Evolutionary conservation across 352 stramenopile species (phyloP).

Genomic region (Pythium oligandrum): DNA sequence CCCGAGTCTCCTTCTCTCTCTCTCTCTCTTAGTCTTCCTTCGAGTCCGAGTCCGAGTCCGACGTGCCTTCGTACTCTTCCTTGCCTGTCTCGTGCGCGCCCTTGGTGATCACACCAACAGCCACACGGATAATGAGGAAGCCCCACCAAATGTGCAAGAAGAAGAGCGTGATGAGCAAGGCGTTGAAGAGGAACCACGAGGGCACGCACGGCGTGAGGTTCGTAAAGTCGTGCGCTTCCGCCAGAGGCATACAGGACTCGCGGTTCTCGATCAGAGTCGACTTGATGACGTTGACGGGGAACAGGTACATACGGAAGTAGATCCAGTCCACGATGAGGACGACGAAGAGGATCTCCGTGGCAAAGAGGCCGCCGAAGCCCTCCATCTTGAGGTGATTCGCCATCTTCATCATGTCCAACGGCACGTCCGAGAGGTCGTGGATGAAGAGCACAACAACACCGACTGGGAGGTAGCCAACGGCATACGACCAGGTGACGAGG

Average conservation of each 20-base stretch:
- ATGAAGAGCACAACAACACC: constrained; percentile 81
- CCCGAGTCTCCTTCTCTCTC: too few species aligned
- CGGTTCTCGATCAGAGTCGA: constrained; percentile 68
- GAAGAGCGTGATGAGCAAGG: constrained; percentile 69
- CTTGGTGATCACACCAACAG: constrained; percentile 65
- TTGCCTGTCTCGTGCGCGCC: constrained; percentile 74
- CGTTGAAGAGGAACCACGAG: constrained; percentile 82
- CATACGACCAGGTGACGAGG: constrained; percentile 82
- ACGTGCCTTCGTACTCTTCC: constrained; percentile 83
- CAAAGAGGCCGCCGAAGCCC: constrained; percentile 58
- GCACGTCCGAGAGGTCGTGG: constrained; percentile 87
- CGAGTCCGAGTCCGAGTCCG: constrained; percentile 64
- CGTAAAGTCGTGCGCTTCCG: constrained; percentile 62
- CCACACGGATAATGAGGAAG: constrained; percentile 63
- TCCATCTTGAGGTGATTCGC: constrained; percentile 88
- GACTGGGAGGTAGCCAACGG: constrained; percentile 73
- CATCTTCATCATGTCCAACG: constrained; percentile 88
- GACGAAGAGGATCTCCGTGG: constrained; percentile 72
- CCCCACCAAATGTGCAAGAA: constrained; percentile 85
- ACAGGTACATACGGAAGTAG: constrained; percentile 87
- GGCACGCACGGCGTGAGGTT: constrained; percentile 66
- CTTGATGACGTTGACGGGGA: constrained; percentile 77
- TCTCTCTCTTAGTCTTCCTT: constrained; percentile 40
- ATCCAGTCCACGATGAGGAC: constrained; percentile 61
- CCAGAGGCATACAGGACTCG: constrained; percentile 69